Conservation (phyloP, 1,284 basidiomycete genomes). For the Ustilago esculenta region DNA sequence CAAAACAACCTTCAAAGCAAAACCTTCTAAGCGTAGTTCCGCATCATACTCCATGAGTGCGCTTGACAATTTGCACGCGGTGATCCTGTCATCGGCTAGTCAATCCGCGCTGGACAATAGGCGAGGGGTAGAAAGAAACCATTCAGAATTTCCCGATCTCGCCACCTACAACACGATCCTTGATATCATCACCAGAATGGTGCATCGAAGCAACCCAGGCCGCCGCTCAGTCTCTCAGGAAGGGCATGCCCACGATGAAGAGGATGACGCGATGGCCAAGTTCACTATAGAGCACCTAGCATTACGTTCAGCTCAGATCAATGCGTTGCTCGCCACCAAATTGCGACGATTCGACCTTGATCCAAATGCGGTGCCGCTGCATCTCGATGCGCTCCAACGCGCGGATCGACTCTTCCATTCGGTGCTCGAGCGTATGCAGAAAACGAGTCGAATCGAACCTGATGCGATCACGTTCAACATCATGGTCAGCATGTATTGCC, state of each 20-base stretch:
- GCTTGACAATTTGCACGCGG: slow-evolving; percentile 4
- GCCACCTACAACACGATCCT: slow-evolving; percentile 45
- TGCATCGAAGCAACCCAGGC: slow-evolving; percentile 14
- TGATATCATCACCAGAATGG: slow-evolving; percentile 30
- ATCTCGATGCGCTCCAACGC: slow-evolving; percentile 17
- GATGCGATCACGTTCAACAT: slow-evolving; percentile 42
- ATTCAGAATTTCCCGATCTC: slow-evolving; percentile 29
- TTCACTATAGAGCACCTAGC: slow-evolving; percentile 16
- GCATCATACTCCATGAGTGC: neutral
- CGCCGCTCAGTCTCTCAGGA: neutral
- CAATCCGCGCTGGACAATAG: neutral
- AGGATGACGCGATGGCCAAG: slow-evolving; percentile 15
- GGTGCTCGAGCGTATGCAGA: slow-evolving; percentile 42
- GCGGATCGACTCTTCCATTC: slow-evolving; percentile 42
- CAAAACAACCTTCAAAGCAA: neutral
- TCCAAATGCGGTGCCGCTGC: slow-evolving; percentile 20
- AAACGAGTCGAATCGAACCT: slow-evolving; percentile 24
- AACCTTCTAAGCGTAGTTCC: neutral
- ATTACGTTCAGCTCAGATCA: slow-evolving; percentile 17
- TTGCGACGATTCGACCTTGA: slow-evolving; percentile 31
- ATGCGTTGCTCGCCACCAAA: slow-evolving; percentile 20
- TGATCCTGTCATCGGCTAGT: slow-evolving; percentile 9
- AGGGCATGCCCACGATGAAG: slow-evolving; percentile 8
- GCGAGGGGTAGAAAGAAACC: neutral
- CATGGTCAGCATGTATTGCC: slow-evolving; percentile 48